Percentiles rank a stretch among this genome's conserved stretches.
Evolutionary conservation across 2,329 filamentous ascomycete species (phyloP).

Genomic region (Thielaviopsis musarum): DNA sequence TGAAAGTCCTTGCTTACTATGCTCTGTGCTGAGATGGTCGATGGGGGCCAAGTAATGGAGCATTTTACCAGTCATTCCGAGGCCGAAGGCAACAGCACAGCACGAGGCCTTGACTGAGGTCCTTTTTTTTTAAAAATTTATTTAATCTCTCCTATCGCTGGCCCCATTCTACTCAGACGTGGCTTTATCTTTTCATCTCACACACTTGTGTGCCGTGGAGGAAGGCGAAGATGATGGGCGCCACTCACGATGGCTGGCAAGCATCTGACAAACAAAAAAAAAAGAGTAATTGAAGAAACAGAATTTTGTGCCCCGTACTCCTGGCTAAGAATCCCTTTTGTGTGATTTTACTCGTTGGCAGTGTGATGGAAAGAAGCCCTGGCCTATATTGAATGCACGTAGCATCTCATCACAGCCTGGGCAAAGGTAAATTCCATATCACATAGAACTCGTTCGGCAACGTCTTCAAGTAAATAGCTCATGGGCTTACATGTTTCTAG

Average conservation of each 20-base stretch:
- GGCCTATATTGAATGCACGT: background rate
- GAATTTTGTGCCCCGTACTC: background rate
- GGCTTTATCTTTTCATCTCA: too few relatives aligned
- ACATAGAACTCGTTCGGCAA: background rate
- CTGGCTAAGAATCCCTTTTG: background rate
- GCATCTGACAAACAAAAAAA: too few relatives aligned
- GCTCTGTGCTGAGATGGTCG: background rate
- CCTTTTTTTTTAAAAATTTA: background rate
- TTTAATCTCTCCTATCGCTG: background rate
- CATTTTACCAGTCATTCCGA: background rate
- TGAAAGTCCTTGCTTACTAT: background rate
- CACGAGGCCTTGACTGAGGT: background rate
- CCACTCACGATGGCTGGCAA: too few relatives aligned
- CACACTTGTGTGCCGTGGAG: too few relatives aligned
- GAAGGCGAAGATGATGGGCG: too few relatives aligned
- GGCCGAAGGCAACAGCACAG: background rate
- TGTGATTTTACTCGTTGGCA: background rate
- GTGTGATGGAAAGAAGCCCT: background rate
- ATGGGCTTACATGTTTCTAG: background rate
- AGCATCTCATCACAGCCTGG: background rate
- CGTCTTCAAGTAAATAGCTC: background rate
- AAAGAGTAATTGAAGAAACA: background rate
- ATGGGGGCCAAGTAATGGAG: constrained; percentile 1
- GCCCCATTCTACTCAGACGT: background rate
- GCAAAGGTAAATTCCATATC: too few relatives aligned